phyloP scores from a whole-genome alignment of 1,284 basidiomycete genomes.

The Pseudozyma tsukubaensis region DNA sequence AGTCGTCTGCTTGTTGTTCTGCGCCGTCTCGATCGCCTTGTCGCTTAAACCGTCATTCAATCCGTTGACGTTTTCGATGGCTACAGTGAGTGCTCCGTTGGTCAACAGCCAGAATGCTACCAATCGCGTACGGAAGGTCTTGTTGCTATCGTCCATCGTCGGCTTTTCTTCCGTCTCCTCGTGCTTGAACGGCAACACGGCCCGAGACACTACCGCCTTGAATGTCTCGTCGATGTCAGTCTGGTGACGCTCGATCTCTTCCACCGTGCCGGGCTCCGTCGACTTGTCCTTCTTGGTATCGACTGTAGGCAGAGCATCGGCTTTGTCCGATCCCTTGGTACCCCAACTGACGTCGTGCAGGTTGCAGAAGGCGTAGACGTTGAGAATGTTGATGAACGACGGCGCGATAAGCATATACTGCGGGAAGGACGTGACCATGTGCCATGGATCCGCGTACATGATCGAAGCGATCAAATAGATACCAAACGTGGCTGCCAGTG shows the following conservation, averaged over 20 bases:
- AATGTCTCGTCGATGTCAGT: slow-evolving; percentile 93
- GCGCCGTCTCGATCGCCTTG: slow-evolving; percentile 72
- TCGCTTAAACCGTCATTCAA: slow-evolving; percentile 70
- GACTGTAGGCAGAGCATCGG: slow-evolving; percentile 89
- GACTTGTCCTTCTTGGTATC: slow-evolving; percentile 77
- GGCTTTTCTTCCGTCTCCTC: slow-evolving; percentile 82
- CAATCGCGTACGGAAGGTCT: slow-evolving; percentile 68
- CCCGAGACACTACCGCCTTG: slow-evolving; percentile 91
- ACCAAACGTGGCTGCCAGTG: slow-evolving; percentile 66
- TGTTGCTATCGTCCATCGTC: slow-evolving; percentile 74
- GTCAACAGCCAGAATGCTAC: slow-evolving; percentile 68
- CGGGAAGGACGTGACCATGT: slow-evolving; percentile 95
- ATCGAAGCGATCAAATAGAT: slow-evolving; percentile 79
- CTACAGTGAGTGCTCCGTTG: slow-evolving; percentile 76
- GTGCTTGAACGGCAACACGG: slow-evolving; percentile 82
- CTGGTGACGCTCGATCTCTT: slow-evolving; percentile 74
- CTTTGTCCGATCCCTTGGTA: slow-evolving; percentile 95
- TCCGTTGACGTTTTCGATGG: slow-evolving; percentile 86
- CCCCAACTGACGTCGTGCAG: slow-evolving; percentile 79
- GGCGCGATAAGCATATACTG: slow-evolving; percentile 87
- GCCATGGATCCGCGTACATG: slow-evolving; percentile 97
- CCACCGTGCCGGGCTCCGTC: slow-evolving; percentile 76
- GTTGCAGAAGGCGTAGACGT: slow-evolving; percentile 91
- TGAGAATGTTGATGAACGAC: slow-evolving; percentile 91
- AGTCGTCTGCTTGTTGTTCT: slow-evolving; percentile 59